Base-by-base conservation (phyloP, 108 stramenopile genomes). In the Asterionellopsis glacialis region DNA sequence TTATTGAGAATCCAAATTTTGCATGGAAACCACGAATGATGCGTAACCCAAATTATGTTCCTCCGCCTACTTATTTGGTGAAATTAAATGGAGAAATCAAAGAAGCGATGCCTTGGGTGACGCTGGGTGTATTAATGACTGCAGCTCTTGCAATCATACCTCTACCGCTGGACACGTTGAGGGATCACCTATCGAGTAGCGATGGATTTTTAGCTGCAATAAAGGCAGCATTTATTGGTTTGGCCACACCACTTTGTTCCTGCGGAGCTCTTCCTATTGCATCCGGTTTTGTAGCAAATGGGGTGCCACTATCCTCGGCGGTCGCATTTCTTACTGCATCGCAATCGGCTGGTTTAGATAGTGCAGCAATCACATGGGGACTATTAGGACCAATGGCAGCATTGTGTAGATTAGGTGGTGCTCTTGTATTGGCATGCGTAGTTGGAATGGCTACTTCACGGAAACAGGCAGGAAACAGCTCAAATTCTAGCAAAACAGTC, bases 331-430 rank as follows among this genome's bases (percentile, higher is more conserved):
- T 73, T n/a, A 67, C 61, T 13, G 72, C 72, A 10, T 60, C 72
- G 12, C 72, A 73, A 54, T 61, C 65, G 22, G 65, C 72, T 10
- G 72, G 72, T 1, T 40, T 73, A 18, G 72, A 73, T 43, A 61
- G 59, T 55, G 72, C 72, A 21, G 63, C 63, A 0, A 67, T 73
- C 55, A 73, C 72, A 18, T 73, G 22, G 12, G 72, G 72, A 16
- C 44, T 73, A 3, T 54, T 73, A 0, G 72, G 72, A 24, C 55
- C 59, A 25, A 21, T n/a, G 33, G 72, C 72, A 23, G 50, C 59
- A 53, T 13, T 73, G 19, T 41, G 60, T 9, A 33, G 72, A 23
- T 61, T 73, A 59, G 16, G 19, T 9, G 65, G 72, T 28, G 72
- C 72, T 4, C 38, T 67, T 6, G 10, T 61, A 1, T 40, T 73